Conservation (phyloP, 192 early-diverging fungal genomes). For the Chytriomyces sp. region DNA sequence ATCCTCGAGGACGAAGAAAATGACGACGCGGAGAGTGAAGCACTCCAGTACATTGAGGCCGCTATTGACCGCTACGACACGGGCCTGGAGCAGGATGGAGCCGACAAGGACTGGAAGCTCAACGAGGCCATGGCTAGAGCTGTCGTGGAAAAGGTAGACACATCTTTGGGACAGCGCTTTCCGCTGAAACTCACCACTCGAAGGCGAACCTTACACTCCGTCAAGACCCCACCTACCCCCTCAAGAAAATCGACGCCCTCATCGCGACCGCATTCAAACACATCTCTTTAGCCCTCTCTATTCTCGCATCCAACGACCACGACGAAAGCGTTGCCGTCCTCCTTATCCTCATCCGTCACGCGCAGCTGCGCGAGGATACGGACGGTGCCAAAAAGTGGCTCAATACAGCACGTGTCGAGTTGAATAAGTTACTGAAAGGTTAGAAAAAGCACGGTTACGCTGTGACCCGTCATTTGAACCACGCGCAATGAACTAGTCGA, state of each 20-base stretch:
- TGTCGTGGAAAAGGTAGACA: slow-evolving; percentile 10
- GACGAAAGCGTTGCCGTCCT: slow-evolving; percentile 17
- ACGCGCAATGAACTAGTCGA: not conserved
- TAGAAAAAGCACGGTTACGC: not conserved
- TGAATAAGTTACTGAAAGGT: slow-evolving; percentile 22
- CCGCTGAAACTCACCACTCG: not conserved
- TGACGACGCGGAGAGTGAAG: slow-evolving; percentile 3
- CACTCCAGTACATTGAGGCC: slow-evolving; percentile 25
- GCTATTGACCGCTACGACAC: slow-evolving; percentile 27
- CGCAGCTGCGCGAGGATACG: slow-evolving; percentile 5
- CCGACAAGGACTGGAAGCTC: slow-evolving; percentile 24
- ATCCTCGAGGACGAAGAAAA: slow-evolving; percentile 15
- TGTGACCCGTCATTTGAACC: not conserved
- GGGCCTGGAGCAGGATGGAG: slow-evolving; percentile 19
- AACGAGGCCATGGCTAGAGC: slow-evolving; percentile 11
- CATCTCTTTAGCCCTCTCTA: not conserved
- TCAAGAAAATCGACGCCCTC: slow-evolving; percentile 20
- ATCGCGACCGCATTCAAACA: slow-evolving; percentile 7
- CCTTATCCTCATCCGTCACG: slow-evolving; percentile 2
- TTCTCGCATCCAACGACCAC: not conserved
- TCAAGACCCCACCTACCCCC: not conserved
- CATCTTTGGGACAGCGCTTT: not conserved
- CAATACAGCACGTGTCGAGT: slow-evolving; percentile 14
- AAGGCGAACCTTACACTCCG: slow-evolving; percentile 11
- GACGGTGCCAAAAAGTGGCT: slow-evolving; percentile 13